These are phyloP conservation scores for Nakaseomyces uthaithaninus DNA, from an alignment of 1,139 yeast genomes.

Conservation along the genomic window DNA sequence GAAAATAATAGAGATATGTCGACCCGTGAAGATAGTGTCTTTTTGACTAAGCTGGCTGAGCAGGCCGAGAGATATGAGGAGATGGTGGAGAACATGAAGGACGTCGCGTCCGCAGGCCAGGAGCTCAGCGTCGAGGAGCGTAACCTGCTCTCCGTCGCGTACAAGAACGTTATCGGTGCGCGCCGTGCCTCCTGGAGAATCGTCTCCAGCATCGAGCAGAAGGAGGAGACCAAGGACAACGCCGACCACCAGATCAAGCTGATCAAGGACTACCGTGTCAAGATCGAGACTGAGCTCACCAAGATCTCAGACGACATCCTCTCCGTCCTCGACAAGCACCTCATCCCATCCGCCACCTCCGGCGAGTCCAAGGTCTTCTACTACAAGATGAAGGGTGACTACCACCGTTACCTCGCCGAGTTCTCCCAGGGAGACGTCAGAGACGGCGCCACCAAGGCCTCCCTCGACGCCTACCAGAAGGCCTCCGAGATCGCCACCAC, in stretches of 20 bases:
- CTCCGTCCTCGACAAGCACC: constrained; percentile 75
- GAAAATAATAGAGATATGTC: constrained; percentile 20
- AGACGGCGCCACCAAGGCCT: constrained; percentile 84
- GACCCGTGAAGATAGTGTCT: constrained; percentile 96
- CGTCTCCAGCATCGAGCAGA: constrained; percentile 94
- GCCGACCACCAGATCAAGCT: constrained; percentile 61
- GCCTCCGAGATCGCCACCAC: constrained; percentile 96
- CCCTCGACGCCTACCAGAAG: constrained; percentile 88
- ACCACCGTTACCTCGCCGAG: constrained; percentile 97
- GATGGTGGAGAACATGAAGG: constrained; percentile 98
- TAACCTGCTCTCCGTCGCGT: constrained; percentile 92
- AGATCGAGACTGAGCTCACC: constrained; percentile 87
- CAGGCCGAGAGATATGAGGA: constrained; percentile 99
- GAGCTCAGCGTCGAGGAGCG: constrained; percentile 97
- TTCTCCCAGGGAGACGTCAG: constrained; percentile 87
- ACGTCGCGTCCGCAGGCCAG: constrained; percentile 92
- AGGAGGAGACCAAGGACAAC: constrained; percentile 96
- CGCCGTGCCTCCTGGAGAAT: constrained; percentile 99
- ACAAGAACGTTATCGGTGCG: constrained; percentile 97
- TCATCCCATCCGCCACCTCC: constrained; percentile 88
- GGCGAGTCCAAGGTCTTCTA: constrained; percentile 98
- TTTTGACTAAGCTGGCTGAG: constrained; percentile 97
- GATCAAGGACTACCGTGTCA: constrained; percentile 88
- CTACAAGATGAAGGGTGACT: constrained; percentile 99
- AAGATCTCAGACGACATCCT: constrained; percentile 92